Evolutionary conservation across 441 rosid species (phyloP).

Genomic region (Corymbia citriodora): DNA sequence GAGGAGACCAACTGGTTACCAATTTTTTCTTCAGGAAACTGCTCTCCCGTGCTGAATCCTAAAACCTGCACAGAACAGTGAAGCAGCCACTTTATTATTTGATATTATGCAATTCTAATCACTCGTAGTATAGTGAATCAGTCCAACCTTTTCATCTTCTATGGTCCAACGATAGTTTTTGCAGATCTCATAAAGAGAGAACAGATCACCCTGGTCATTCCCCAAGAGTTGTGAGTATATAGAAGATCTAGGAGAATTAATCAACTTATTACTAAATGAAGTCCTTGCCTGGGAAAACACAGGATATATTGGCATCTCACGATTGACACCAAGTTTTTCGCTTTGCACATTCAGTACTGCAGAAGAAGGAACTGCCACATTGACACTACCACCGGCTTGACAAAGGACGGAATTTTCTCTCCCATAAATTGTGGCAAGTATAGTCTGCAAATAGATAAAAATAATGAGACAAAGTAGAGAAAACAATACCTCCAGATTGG

Average conservation of each 20-base stretch:
- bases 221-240: constrained; percentile 20
- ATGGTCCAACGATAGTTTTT: constrained; percentile 66
- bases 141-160: constrained; percentile 67
- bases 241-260: constrained; percentile 1
- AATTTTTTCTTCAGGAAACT: constrained; percentile 17
- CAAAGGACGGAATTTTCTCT: constrained; percentile 56
- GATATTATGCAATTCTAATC: background rate
- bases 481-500: constrained; percentile 1
- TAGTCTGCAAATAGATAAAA: constrained; percentile 42
- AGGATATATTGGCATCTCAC: constrained; percentile 75
- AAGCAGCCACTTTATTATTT: background rate
- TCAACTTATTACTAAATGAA: background rate
- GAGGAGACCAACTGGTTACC: constrained; percentile 23
- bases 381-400: constrained; percentile 58
- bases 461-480: constrained; percentile 7
- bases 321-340: constrained; percentile 74
- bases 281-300: constrained; percentile 74
- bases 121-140: background rate
- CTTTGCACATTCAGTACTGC: constrained; percentile 70
- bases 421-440: constrained; percentile 62
- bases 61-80: constrained; percentile 46
- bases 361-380: constrained; percentile 72
- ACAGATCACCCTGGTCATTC: constrained; percentile 67
- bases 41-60: constrained; percentile 28
- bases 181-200: constrained; percentile 88